Evolutionary conservation across 805 yeast species (phyloP).

Genomic region (Limtongia smithiae): DNA sequence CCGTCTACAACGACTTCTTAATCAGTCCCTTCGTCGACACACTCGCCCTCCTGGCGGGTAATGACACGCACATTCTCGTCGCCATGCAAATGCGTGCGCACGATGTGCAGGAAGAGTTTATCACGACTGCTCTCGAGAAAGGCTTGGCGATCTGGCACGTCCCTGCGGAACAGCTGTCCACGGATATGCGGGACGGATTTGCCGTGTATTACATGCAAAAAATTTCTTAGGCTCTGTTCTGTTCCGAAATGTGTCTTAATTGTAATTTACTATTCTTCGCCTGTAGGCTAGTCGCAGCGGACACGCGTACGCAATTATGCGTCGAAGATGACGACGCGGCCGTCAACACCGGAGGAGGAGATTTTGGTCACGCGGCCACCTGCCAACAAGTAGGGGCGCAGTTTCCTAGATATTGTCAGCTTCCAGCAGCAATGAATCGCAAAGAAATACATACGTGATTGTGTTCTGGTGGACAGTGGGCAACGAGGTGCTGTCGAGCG

Average conservation of each 20-base stretch:
- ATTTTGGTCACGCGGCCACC: conserved; percentile 54
- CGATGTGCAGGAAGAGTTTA: conserved; percentile 48
- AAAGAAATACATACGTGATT: conserved; percentile 43
- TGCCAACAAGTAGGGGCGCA: conserved; percentile 47
- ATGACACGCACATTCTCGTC: conserved; percentile 41
- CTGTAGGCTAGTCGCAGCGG: no score
- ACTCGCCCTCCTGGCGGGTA: conserved; percentile 39
- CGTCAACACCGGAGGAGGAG: conserved; percentile 83
- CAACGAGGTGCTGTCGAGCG: conserved; percentile 46
- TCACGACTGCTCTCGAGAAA: conserved; percentile 37
- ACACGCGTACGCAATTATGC: no score
- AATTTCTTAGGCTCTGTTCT: no score
- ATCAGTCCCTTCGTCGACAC: conserved; percentile 50
- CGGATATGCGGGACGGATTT: conserved; percentile 43
- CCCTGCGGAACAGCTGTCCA: conserved; percentile 36
- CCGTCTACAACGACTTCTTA: conserved; percentile 61
- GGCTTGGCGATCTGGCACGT: conserved; percentile 41
- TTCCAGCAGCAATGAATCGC: neutral
- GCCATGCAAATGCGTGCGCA: conserved; percentile 56
- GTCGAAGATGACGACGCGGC: conserved; percentile 77
- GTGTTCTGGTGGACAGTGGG: conserved; percentile 89
- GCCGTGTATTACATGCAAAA: conserved; percentile 42
- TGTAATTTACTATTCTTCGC: no score
- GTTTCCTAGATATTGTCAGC: conserved; percentile 21
- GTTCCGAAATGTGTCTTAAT: neutral